These are phyloP conservation scores for Magnaporthiopsis incrustans DNA, from an alignment of 2,329 filamentous ascomycete genomes.

Conservation along the genomic window DNA sequence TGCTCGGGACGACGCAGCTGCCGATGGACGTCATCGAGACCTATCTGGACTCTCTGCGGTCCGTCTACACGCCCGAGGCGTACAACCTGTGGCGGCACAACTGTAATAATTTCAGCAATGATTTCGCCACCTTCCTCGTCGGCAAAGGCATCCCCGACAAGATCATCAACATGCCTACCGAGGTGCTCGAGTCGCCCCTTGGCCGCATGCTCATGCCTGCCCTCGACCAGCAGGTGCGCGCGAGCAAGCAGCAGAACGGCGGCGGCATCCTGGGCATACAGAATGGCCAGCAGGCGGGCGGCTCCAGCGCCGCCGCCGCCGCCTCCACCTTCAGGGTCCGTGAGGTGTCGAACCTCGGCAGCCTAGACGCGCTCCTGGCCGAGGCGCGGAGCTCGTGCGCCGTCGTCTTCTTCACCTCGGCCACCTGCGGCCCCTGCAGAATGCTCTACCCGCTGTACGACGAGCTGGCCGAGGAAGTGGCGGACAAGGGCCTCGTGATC, in stretches of 20 bases:
- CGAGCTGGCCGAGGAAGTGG: conserved; percentile 66
- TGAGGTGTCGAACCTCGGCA: conserved; percentile 47
- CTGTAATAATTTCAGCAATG: conserved; percentile 96
- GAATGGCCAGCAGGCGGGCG: conserved; percentile 32
- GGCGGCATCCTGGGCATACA: conserved; percentile 32
- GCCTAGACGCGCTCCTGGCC: conserved; percentile 53
- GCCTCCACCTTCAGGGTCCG: conserved; percentile 36
- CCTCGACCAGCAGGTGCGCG: conserved; percentile 41
- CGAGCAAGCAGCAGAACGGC: conserved; percentile 38
- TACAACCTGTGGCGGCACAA: conserved; percentile 90
- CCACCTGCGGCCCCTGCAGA: conserved; percentile 80
- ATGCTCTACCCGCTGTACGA: conserved; percentile 75
- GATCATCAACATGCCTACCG: conserved; percentile 77
- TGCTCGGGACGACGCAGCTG: conserved; percentile 68
- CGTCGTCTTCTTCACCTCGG: conserved; percentile 86
- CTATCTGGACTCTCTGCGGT: conserved; percentile 75
- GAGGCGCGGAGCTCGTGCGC: conserved; percentile 60
- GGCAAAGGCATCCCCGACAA: conserved; percentile 82
- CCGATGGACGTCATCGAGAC: conserved; percentile 77
- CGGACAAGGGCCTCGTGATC: conserved; percentile 61
- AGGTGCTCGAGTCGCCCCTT: conserved; percentile 77
- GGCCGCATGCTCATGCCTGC: conserved; percentile 82
- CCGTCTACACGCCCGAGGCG: conserved; percentile 76
- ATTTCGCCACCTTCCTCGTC: conserved; percentile 80
- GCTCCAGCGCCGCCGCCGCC: background rate